Evolutionary conservation across 371 early-diverging fungal genomes (phyloP), one percentile per base, ranked within the genome.

Genomic region (Sporodiniella umbellata): DNA sequence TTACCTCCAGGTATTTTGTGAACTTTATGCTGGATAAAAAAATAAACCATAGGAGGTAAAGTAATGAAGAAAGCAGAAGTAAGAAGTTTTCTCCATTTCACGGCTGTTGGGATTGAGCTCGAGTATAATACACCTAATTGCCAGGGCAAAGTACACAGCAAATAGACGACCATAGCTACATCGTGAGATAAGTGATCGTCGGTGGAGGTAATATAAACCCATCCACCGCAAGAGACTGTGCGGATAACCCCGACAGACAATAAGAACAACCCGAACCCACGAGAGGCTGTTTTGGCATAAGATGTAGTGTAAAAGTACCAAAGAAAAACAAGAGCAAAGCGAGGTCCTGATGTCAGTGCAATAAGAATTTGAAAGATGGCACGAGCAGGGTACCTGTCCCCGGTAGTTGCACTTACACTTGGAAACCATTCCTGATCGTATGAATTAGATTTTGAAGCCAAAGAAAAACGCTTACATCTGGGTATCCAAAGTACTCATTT

Each of bases 361-460:
- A 89, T 89, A 26, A 89, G 67, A 33, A 89, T 75, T 71, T 91
- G 90, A 51, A 89, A 91, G 23, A 89, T 70, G 49, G 80, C 81
- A 28, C 89, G 74, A 4, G 84, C 90, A 10, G 88, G 92, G 61
- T 87, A 91, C 54, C 88, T 64, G 63, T 91, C 92, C 45, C 92
- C 92, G 19, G 87, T 89, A 0, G 87, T 80, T 0, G 90, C 89
- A 53, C 86, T 86, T 2, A 91, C 89, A 54, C 89, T 89, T 33
- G 92, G 92, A 42, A 89, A 88, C 90, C 88, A 87, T 76, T 91
- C 88, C 78, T 89, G 64, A n/a, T n/a, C n/a, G n/a, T n/a, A n/a
- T n/a, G n/a, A 17, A 15, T 8, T 21, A 23, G 6, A 25, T 15
- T 28, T 33, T n/a, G n/a, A n/a, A n/a, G n/a, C n/a, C n/a, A n/a